These are phyloP conservation scores for Podospora appendiculata DNA, from an alignment of 495 filamentous ascomycete species.

Conservation along the genomic window DNA sequence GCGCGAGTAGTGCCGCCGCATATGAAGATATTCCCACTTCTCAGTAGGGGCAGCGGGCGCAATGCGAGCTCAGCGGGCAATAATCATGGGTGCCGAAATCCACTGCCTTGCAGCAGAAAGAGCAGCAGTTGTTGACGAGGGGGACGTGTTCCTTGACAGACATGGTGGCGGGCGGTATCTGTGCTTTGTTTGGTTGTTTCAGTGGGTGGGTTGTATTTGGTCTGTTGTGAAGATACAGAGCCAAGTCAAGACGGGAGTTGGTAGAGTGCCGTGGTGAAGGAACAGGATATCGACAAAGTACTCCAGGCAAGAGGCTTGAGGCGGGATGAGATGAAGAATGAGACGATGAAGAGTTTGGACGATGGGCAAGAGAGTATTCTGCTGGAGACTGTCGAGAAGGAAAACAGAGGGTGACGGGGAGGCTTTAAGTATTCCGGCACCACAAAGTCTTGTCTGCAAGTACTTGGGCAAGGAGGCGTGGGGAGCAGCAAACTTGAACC, in stretches of 20 bases:
- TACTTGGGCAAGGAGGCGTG: conserved; percentile 5
- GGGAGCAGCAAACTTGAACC: neutral
- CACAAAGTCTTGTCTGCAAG: conserved; percentile 12
- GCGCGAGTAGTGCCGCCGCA: too few species aligned
- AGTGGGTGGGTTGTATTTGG: neutral
- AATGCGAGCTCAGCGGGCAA: conserved; percentile 35
- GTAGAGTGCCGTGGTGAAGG: too few species aligned
- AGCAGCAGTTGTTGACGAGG: conserved; percentile 45
- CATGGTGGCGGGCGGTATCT: conserved; percentile 22
- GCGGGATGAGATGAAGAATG: neutral
- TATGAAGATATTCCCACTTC: too few species aligned
- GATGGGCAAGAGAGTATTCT: neutral
- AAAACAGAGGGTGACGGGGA: conserved; percentile 4
- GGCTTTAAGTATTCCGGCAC: conserved; percentile 13
- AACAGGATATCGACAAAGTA: neutral
- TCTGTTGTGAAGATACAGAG: too few species aligned
- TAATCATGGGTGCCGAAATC: conserved; percentile 47
- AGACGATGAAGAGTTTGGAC: conserved; percentile 7
- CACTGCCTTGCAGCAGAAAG: conserved; percentile 44
- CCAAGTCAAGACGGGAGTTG: too few species aligned
- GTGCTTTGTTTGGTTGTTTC: neutral
- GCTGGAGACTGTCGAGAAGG: neutral
- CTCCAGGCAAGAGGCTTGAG: neutral
- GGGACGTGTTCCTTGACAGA: conserved; percentile 36
- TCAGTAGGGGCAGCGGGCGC: conserved; percentile 39